Evolutionary conservation across 2,329 filamentous ascomycete species (phyloP), one percentile per base, ranked within the genome.

Genomic region (Emergomyces africanus): DNA sequence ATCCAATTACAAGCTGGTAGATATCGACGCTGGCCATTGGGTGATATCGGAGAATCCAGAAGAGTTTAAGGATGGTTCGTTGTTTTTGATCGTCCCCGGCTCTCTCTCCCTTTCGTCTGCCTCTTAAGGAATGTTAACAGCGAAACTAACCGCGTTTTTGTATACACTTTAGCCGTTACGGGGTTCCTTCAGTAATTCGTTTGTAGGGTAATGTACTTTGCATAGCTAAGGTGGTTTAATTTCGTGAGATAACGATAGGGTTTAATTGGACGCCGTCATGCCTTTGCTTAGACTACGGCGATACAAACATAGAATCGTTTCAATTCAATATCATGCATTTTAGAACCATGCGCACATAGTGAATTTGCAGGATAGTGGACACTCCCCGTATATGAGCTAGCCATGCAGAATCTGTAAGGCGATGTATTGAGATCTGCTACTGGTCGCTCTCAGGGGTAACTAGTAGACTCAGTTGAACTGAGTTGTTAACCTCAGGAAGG

Each of bases 31-130:
- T 9, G 90, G 90, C 0, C 90, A 95, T 71, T 95, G 90, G 90
- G 77, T 95, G 5, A 90, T 92, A 62, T 89, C 88, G n/a, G 90
- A 95, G 77, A 86, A 90, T 66, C 89, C 90, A 0, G 84, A 90
- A 68, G 84, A 79, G 10, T 95, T 95, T 64, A 83, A 85, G 68
- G 76, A 81, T 78, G 85, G 88, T 90, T 70, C 70, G 81, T 70
- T 50, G 30, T 51, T 41, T 60, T 30, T 46, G 23, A 64, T 60
- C 18, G 28, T 10, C 28, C 10, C 23, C 23, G 20, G 3, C 3
- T 30, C 37, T 35, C 39, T 58, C 56, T 57, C 61, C 63, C 25
- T 9, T 30, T 50, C 28, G 14, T 53, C 12, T 12, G 12, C 3
- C n/a, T 15, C 23, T 39, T 41, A 15, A 15, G 51, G 1, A 23